Base-by-base conservation (phyloP, 495 filamentous ascomycete genomes). In the Parathielavia hyrcaniae region DNA sequence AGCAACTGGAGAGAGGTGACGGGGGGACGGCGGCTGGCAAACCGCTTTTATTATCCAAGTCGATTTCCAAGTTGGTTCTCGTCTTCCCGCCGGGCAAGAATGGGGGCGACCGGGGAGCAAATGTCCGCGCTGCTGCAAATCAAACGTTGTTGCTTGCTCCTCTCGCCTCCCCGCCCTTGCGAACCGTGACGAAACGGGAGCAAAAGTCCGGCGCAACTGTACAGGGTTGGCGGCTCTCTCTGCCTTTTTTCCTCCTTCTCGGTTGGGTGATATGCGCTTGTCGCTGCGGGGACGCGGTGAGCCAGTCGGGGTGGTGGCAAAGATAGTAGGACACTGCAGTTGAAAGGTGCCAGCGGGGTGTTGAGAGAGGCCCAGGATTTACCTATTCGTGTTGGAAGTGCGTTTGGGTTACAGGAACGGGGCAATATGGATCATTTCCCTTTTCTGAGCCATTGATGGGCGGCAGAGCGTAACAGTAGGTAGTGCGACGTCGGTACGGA, bases 271-370 rank as follows among this genome's bases (percentile, higher is more conserved):
- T 38, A 35, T 60, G 63, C 56, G 60, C 62, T 53, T 61, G 57
- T 62, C 57, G 63, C 56, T 62, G 60, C 60, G 47, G 50, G 62
- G 56, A 55, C 57, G 63, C 60, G 56, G 52, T 59, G 63, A 57
- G 38, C n/a, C n/a, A n/a, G 26, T 2, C 35, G 50, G 32, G 56
- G 51, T 49, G 48, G 62, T 53, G 59, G 61, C 61, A 40, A 60
- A 61, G 50, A 44, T 23, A 54, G n/a, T 23, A n/a, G n/a, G n/a
- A n/a, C n/a, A n/a, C n/a, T n/a, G n/a, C n/a, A n/a, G n/a, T n/a
- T n/a, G n/a, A n/a, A 19, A 32, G 48, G 32, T 50, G 32, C 47
- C n/a, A 23, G 47, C 14, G 20, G 39, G 35, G 17, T n/a, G n/a
- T n/a, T 20, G 17, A 22, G 19, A 10, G 44, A 40, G 53, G 32